Conservation (phyloP, 2,329 filamentous ascomycete genomes). For the Massarina eburnea region DNA sequence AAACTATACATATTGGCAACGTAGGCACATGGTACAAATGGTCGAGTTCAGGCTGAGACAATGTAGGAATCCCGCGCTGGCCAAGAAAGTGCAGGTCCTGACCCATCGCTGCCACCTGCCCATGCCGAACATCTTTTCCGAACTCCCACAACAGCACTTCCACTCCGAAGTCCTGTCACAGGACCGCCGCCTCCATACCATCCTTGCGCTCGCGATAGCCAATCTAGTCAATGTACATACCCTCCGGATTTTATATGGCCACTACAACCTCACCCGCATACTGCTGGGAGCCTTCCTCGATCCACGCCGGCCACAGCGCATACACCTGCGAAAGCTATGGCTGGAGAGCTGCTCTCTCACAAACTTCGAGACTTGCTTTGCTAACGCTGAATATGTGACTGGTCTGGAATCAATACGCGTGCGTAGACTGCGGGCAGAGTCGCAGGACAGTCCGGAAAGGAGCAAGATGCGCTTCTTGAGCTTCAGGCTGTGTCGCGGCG, state of each 20-base stretch:
- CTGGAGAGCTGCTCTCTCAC: constrained; percentile 48
- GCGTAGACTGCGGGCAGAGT: constrained; percentile 42
- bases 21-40: constrained; percentile 19
- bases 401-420: constrained; percentile 47
- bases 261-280: constrained; percentile 44
- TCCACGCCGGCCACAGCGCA: constrained; percentile 22
- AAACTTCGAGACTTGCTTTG: constrained; percentile 22
- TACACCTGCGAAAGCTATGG: constrained; percentile 47
- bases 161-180: constrained; percentile 42
- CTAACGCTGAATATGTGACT: constrained; percentile 21
- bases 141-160: constrained; percentile 46
- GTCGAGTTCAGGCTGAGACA: constrained; percentile 13
- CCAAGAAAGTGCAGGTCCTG: constrained; percentile 46
- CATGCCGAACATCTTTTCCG: constrained; percentile 47
- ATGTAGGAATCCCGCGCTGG: constrained; percentile 43
- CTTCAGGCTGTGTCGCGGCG: constrained; percentile 34
- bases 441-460: constrained; percentile 5
- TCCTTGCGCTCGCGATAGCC: constrained; percentile 41
- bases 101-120: constrained; percentile 52
- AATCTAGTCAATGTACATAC: constrained; percentile 49
- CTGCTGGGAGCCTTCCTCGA: constrained; percentile 47
- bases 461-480: constrained; percentile 23
- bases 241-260: constrained; percentile 48
- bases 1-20: constrained; percentile 47
- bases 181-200: constrained; percentile 43